These are phyloP conservation scores for Paraphaeosphaeria minitans DNA, from an alignment of 2,329 filamentous ascomycete species.

Conservation along the genomic window DNA sequence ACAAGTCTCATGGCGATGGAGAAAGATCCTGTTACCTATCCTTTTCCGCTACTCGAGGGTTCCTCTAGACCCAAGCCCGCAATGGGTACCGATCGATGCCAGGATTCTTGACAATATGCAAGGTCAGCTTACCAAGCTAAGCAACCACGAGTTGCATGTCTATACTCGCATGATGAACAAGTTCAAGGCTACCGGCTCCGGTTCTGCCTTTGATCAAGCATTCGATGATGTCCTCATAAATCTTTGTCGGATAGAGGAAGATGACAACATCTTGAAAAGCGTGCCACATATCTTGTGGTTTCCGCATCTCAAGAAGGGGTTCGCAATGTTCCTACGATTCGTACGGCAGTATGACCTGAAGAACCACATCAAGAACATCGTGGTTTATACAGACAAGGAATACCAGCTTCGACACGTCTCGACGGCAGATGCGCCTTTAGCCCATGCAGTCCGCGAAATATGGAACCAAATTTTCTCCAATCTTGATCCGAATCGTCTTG, in stretches of 20 bases:
- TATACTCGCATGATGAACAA: slow-evolving; percentile 41
- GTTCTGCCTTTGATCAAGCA: slow-evolving; percentile 32
- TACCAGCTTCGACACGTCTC: slow-evolving; percentile 40
- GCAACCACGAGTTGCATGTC: slow-evolving; percentile 40
- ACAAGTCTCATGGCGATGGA: slow-evolving; percentile 38
- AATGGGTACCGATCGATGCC: slow-evolving; percentile 44
- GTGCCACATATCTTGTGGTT: slow-evolving; percentile 35
- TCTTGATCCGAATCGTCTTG: slow-evolving; percentile 41
- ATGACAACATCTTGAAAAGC: slow-evolving; percentile 34
- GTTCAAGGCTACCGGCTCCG: slow-evolving; percentile 36
- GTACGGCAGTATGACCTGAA: slow-evolving; percentile 29
- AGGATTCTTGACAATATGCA: slow-evolving; percentile 43
- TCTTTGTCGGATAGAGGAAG: slow-evolving; percentile 37
- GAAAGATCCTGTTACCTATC: slow-evolving; percentile 37
- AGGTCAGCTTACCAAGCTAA: slow-evolving; percentile 34
- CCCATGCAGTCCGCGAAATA: slow-evolving; percentile 57
- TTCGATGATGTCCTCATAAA: slow-evolving; percentile 43
- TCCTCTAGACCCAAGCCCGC: slow-evolving; percentile 31
- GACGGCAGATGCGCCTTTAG: slow-evolving; percentile 38
- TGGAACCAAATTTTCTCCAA: slow-evolving; percentile 36
- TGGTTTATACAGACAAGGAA: slow-evolving; percentile 51
- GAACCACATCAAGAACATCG: slow-evolving; percentile 54
- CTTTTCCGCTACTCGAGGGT: slow-evolving; percentile 41
- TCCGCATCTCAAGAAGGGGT: slow-evolving; percentile 36
- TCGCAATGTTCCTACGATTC: slow-evolving; percentile 27